Base-by-base conservation (phyloP, 768 basidiomycete species). In the Lactarius trivialis region DNA sequence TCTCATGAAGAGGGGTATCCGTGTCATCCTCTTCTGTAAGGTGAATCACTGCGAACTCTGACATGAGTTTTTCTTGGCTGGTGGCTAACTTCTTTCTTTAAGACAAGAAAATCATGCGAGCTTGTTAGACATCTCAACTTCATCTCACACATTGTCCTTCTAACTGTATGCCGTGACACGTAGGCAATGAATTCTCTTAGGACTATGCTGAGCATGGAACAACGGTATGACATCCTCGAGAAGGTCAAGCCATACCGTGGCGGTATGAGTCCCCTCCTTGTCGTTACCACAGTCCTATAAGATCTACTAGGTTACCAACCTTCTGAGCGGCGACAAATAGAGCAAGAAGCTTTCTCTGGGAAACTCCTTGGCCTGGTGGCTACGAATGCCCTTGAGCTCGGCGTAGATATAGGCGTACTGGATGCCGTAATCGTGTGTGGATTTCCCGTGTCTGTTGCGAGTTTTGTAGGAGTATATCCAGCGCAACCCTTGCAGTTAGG, bases 391-490 rank as follows among this genome's bases (percentile, higher is more conserved):
- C 79, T 95, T 14, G 93, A 96, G 72, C 82, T 95, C 7, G 92
- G 92, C 15, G 87, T 93, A n/a, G 91, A 94, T 68, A 93, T 94
- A 37, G 92, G 91, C 17, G 82, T 81, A n/a, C 72, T 94, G 56
- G 93, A 95, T 69, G 90, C 88, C 7, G 93, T 95, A 45, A 83
- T 96, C 59, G 90, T 93, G 82, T 81, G 93, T 32, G 91, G 91
- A 1, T 93, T 95, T 71, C 93, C 93, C 0, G 78, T 82, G 58
- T 83, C 81, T 45, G 74, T 94, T 37, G 87, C 93, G 0, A 93
- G 90, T 67, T 88, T 93, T 61, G 91, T 93, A 61, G 68, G 45
- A 83, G 73, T 34, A 7, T 7, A 11, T 11, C 7, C 21, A 15
- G 4, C n/a, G 3, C 37, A 14, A n/a, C 24, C 33, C 30, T 14